Base-by-base conservation (phyloP, 768 basidiomycete species). In the Tricholoma flavovirens region DNA sequence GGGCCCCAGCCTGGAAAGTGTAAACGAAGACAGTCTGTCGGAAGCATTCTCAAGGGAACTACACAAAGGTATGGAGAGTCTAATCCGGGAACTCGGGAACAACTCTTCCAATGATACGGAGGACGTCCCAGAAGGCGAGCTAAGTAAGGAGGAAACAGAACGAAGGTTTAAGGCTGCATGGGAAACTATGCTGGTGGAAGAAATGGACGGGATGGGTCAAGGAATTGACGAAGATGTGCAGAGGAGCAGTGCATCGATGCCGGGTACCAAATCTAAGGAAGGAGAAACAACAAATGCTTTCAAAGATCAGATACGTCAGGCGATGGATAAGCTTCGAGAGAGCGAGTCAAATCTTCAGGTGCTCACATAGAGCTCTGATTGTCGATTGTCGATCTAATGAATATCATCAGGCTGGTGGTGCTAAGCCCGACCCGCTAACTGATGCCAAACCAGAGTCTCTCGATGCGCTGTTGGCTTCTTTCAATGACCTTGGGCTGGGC, bases 251-350 rank as follows among this genome's bases (percentile, higher is more conserved):
- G 51, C 32, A 33, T 51, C 49, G 19, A 42, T 15, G 26, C 15
- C 22, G 4, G 26, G 24, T 40, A 43, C 33, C n/a, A 17, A 30
- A 17, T 10, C 15, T 1, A 49, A 11, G 8, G 59, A 45, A 19
- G 49, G 33, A 4, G 59, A 35, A 10, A 4, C 58, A 35, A 2
- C 53, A 19, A 54, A 54, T 21, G 24, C 22, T 48, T 94, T 91
- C 70, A 88, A 90, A 70, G 77, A 79, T 10, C 81, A 77, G 56
- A 86, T 93, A 50, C 78, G 78, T 57, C 79, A 83, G 62, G 82
- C 92, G 5, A 84, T 90, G 83, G 79, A 84, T 38, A 87, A 87
- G 68, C 69, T 92, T 57, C 84, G 81, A 64, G 78, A 84, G 67
- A 85, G 81, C 59, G 88, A 92, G 58, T 75, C 79, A 4, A 76